phyloP scores from a whole-genome alignment of 2,329 filamentous ascomycete genomes.

The Fonsecaea erecta region DNA sequence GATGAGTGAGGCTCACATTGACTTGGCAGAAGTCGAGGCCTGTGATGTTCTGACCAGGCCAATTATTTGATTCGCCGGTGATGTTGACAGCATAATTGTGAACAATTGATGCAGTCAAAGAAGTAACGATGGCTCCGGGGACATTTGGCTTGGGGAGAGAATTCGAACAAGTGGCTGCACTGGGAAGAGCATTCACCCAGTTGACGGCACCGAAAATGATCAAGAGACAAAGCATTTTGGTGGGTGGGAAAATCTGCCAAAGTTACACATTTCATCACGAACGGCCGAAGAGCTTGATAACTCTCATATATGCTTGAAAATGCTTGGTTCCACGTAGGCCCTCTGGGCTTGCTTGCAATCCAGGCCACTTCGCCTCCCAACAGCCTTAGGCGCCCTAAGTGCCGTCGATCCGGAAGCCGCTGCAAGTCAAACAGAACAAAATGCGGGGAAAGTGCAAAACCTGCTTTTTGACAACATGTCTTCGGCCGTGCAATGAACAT shows the following conservation, averaged over 20 bases:
- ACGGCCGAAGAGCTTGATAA: slow-evolving; percentile 3
- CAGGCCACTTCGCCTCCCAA: not conserved
- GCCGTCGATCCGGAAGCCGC: not conserved
- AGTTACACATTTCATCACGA: not conserved
- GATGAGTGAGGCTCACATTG: slow-evolving; percentile 50
- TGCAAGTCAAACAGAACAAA: not conserved
- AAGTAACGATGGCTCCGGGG: slow-evolving; percentile 5
- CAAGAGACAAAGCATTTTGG: slow-evolving; percentile 6
- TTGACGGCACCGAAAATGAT: not conserved
- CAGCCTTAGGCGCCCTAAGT: not conserved
- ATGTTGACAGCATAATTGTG: slow-evolving; percentile 12
- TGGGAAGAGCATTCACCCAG: not conserved
- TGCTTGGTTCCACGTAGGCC: not conserved
- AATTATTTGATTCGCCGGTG: slow-evolving; percentile 13
- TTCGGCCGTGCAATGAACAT: not conserved
- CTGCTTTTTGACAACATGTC: not conserved
- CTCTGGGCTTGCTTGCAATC: not conserved
- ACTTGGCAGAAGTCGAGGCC: slow-evolving; percentile 48
- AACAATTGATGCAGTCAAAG: slow-evolving; percentile 1
- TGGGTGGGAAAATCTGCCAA: not conserved
- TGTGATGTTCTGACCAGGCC: slow-evolving; percentile 12
- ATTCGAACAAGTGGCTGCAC: not conserved
- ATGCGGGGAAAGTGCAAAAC: not conserved
- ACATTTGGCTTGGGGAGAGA: slow-evolving; percentile 8
- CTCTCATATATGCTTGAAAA: slow-evolving; percentile 7